Evolutionary conservation across 495 filamentous ascomycete genomes (phyloP).

Genomic region (Lindgomyces ingoldianus): DNA sequence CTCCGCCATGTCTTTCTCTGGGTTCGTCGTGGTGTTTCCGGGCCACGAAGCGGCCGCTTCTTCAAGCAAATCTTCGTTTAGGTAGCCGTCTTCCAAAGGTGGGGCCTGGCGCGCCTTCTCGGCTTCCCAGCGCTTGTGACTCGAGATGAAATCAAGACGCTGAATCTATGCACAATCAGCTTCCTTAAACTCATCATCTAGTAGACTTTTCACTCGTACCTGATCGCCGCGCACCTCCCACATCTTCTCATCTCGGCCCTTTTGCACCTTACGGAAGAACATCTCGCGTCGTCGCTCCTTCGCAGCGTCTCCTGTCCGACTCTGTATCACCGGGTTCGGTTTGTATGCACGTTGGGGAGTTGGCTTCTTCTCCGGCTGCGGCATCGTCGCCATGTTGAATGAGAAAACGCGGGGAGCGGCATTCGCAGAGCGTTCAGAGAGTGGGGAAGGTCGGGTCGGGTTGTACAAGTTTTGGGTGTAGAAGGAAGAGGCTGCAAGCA

Average conservation of each 20-base stretch:
- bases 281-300: conserved; percentile 59
- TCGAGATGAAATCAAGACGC: conserved; percentile 50
- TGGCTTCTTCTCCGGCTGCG: conserved; percentile 24
- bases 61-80: conserved; percentile 37
- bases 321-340: conserved; percentile 40
- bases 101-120: conserved; percentile 45
- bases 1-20: conserved; percentile 32
- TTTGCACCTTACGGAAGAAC: conserved; percentile 78
- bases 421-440: conserved; percentile 46
- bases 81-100: conserved; percentile 11
- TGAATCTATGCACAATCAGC: conserved; percentile 46
- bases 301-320: conserved; percentile 44
- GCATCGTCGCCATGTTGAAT: conserved; percentile 16
- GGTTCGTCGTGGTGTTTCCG: not conserved
- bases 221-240: conserved; percentile 74
- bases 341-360: conserved; percentile 44
- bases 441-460: conserved; percentile 41
- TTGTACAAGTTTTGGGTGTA: conserved; percentile 24
- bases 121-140: conserved; percentile 52
- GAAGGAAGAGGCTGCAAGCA: conserved; percentile 24
- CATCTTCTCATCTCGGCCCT: conserved; percentile 64
- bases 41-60: conserved; percentile 1
- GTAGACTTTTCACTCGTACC: conserved; percentile 49
- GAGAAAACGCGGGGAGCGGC: conserved; percentile 28
- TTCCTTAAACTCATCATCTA: not conserved